Base-by-base conservation (phyloP, 176 grass and related monocot genomes). In the Saccharum officinarum region DNA sequence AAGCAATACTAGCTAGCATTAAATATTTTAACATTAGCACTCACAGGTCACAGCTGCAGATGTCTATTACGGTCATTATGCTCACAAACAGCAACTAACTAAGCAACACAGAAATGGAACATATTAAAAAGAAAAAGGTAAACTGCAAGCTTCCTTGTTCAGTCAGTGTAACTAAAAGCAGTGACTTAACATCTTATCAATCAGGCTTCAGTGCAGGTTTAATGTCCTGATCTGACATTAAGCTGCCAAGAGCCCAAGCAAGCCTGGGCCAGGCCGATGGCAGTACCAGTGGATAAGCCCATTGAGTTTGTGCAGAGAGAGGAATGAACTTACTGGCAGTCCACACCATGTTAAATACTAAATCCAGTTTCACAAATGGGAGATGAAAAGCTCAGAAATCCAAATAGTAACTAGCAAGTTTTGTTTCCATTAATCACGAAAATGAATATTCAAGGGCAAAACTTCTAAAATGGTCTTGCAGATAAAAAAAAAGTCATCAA, bases 11-110 rank as follows among this genome's bases (percentile, higher is more conserved):
- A 83, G 38, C 15, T 52, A 54, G 9, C 20, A 78, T 77, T 20
- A 25, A 34, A 78, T 72, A 90, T 83, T 72, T 75, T 83, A 83
- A 38, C 45, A 74, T 16, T 50, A 28, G 16, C 22, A 87, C 47
- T 78, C 75, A 90, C 52, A 72, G 40, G 40, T 42, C 40, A 42
- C 52, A 72, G 31, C 10, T 73, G 25, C 25, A 44, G 7, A 46
- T 60, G 23, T 65, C 6, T 71, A 18, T 76, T 68, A 47, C 8
- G 42, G 33, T 36, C 41, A 57, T 50, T 76, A 52, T 25, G 44
- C 18, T 64, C 52, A 78, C 62, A 70, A 1, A 30, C 20, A 37
- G 9, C 50, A 77, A 65, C 38, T 46, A 76, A 64, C 42, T 62
- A 55, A 50, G 33, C 33, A 26, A 59, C 36, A 72, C 33, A 55